A percentile compares a stretch with the other conserved stretches of the same genome.
These are phyloP conservation scores for Trifolium repens DNA, from an alignment of 306 rosid genomes.

Conservation along the genomic window DNA sequence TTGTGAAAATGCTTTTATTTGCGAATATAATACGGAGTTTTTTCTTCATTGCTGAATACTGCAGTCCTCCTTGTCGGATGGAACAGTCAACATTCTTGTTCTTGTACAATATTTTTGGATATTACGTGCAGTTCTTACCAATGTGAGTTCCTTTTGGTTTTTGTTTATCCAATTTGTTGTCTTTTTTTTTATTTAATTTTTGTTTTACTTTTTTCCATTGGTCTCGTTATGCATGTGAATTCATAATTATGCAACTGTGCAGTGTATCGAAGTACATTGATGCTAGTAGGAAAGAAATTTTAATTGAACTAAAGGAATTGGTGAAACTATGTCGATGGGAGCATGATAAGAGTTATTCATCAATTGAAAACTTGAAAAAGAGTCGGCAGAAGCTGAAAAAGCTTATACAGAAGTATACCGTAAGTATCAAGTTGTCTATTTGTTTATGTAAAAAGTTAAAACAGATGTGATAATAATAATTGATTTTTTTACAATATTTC, in stretches of 20 bases:
- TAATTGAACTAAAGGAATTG: slow-evolving; percentile 60
- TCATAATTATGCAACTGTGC: slow-evolving; percentile 39
- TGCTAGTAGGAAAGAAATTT: slow-evolving; percentile 56
- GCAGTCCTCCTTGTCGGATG: slow-evolving; percentile 54
- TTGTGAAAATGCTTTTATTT: slow-evolving; percentile 4
- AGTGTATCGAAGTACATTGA: slow-evolving; percentile 72
- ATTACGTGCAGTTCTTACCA: slow-evolving; percentile 84
- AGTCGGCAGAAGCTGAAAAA: slow-evolving; percentile 77
- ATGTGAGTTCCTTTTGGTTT: slow-evolving; percentile 56
- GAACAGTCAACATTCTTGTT: slow-evolving; percentile 56
- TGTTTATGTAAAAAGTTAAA: slow-evolving; percentile 13
- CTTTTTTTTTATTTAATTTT: not conserved
- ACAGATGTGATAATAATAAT: not conserved
- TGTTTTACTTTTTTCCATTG: not conserved
- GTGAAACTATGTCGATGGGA: slow-evolving; percentile 82
- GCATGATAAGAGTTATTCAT: slow-evolving; percentile 56
- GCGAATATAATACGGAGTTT: slow-evolving; percentile 5
- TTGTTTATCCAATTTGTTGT: slow-evolving; percentile 10
- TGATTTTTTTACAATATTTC: not conserved
- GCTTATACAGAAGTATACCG: slow-evolving; percentile 79
- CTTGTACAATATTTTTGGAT: slow-evolving; percentile 83
- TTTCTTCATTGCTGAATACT: slow-evolving; percentile 32
- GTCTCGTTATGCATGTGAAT: slow-evolving; percentile 2
- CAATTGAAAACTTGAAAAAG: slow-evolving; percentile 65
- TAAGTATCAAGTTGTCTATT: slow-evolving; percentile 47